These are phyloP conservation scores for Melastoma malabathricum DNA, from an alignment of 345 rosid genomes.

Conservation along the genomic window DNA sequence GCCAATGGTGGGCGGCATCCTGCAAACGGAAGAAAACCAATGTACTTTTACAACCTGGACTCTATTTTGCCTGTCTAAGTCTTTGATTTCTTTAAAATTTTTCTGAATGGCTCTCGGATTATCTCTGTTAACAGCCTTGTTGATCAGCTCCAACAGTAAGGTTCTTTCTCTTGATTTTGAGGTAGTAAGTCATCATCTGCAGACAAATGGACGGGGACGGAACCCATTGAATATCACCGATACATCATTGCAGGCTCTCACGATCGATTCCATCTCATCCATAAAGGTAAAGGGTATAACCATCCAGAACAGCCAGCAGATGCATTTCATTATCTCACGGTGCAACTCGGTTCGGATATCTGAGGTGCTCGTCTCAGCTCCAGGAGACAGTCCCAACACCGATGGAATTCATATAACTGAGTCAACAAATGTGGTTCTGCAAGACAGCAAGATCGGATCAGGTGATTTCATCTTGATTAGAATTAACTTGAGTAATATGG, in stretches of 20 bases:
- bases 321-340: conserved; percentile 69
- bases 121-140: conserved; percentile 65
- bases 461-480: conserved; percentile 22
- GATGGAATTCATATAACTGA: conserved; percentile 86
- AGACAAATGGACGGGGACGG: not conserved
- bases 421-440: conserved; percentile 62
- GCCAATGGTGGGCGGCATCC: conserved; percentile 98
- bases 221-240: conserved; percentile 5
- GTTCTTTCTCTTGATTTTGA: conserved; percentile 5
- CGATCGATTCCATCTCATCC: conserved; percentile 80
- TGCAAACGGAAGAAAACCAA: conserved; percentile 90
- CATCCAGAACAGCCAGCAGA: conserved; percentile 86
- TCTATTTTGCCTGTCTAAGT: not conserved
- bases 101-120: conserved; percentile 12
- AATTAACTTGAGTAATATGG: too few relatives aligned
- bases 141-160: conserved; percentile 75
- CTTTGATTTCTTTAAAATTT: not conserved
- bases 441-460: conserved; percentile 93
- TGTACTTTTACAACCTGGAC: conserved; percentile 21
- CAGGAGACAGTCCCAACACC: conserved; percentile 92
- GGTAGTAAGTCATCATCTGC: not conserved
- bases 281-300: conserved; percentile 65
- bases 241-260: conserved; percentile 50
- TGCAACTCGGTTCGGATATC: conserved; percentile 50
- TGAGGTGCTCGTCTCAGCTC: conserved; percentile 56